phyloP scores from a whole-genome alignment of 1,139 yeast species.

The Hanseniaspora uvarum region DNA sequence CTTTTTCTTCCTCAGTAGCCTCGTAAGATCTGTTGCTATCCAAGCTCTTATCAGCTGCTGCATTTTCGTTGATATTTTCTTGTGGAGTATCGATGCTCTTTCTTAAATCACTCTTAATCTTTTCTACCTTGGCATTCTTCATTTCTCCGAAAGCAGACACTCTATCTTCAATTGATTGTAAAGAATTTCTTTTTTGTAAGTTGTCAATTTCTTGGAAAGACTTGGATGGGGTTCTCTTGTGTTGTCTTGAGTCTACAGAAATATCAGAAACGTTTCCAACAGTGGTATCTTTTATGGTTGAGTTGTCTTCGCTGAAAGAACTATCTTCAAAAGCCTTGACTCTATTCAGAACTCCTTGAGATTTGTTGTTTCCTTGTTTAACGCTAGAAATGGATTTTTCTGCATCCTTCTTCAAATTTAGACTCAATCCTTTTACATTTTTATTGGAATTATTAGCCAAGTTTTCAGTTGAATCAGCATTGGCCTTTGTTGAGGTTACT shows the following conservation, averaged over 20 bases:
- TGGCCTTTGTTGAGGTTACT: background rate
- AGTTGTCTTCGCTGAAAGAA: conserved; percentile 1
- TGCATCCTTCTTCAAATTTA: conserved; percentile 2
- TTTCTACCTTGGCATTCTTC: background rate
- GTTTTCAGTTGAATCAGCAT: background rate
- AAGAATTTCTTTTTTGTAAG: conserved; percentile 11
- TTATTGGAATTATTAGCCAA: background rate
- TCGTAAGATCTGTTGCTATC: background rate
- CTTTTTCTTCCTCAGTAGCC: background rate
- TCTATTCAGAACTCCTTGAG: conserved; percentile 8
- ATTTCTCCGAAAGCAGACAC: conserved; percentile 11
- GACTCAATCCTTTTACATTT: conserved; percentile 5
- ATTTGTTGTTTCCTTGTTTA: background rate
- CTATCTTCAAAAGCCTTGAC: conserved; percentile 14
- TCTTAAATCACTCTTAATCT: background rate
- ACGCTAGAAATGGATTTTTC: background rate
- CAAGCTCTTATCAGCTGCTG: background rate
- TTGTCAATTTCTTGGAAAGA: conserved; percentile 1
- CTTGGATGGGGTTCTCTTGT: background rate
- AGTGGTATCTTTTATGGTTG: background rate
- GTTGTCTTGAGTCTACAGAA: background rate
- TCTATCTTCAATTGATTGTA: conserved; percentile 11
- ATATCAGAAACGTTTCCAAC: background rate
- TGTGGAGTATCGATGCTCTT: background rate
- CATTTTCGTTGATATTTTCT: background rate